A percentile compares a stretch with the other conserved stretches of the same genome.
These are phyloP conservation scores for Helicocarpus griseus DNA, from an alignment of 2,329 filamentous ascomycete genomes.

Conservation along the genomic window DNA sequence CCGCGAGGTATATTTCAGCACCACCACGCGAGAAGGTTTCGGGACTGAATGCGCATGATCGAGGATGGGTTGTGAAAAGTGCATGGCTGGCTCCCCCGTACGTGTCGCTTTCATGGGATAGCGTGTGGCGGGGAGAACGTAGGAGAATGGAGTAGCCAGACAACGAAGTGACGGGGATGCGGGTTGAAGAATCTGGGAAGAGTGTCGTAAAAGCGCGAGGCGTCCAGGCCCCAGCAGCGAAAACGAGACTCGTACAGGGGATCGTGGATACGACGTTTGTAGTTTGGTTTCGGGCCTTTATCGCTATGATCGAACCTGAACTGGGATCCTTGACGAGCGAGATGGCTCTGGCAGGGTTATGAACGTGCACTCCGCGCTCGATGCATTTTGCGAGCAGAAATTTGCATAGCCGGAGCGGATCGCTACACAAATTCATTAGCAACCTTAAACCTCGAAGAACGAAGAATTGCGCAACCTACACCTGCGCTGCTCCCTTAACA, in stretches of 20 bases:
- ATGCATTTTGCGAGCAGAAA: constrained; percentile 53
- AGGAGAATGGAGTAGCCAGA: constrained; percentile 66
- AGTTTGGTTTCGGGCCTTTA: constrained; percentile 40
- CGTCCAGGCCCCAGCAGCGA: constrained; percentile 65
- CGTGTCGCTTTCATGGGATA: constrained; percentile 21
- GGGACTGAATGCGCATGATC: constrained; percentile 49
- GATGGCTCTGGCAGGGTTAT: constrained; percentile 53
- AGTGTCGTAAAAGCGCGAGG: constrained; percentile 53
- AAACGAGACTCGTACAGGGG: constrained; percentile 55
- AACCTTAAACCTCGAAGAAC: background rate
- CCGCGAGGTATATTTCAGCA: constrained; percentile 63
- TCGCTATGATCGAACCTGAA: constrained; percentile 40
- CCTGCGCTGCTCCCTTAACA: constrained; percentile 52
- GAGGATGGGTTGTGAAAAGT: constrained; percentile 53
- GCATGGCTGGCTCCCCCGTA: constrained; percentile 51
- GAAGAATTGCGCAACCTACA: constrained; percentile 38
- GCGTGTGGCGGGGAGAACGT: constrained; percentile 43
- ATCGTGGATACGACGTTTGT: constrained; percentile 28
- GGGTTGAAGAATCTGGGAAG: constrained; percentile 47
- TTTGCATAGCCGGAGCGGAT: constrained; percentile 56
- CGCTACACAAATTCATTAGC: constrained; percentile 32
- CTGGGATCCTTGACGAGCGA: constrained; percentile 42
- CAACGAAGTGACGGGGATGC: constrained; percentile 51
- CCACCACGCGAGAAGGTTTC: constrained; percentile 60
- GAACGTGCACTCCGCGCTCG: constrained; percentile 53